phyloP scores from a whole-genome alignment of 257 asterid genomes.

The Solanum raphanifolium region DNA sequence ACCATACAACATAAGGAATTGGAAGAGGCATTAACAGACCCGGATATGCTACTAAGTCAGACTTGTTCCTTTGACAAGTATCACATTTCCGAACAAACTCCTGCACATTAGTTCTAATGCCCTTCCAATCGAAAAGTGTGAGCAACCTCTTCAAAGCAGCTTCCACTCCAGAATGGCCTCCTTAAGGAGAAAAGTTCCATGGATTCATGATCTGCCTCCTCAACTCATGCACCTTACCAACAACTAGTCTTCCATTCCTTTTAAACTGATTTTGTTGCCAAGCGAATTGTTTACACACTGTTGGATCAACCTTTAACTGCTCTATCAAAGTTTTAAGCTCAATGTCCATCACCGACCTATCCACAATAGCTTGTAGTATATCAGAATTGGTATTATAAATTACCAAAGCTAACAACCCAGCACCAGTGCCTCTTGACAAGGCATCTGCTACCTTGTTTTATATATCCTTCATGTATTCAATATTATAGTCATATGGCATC shows the following conservation, averaged over 20 bases:
- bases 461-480: neutral
- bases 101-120: neutral
- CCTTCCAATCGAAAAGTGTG: neutral
- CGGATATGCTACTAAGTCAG: neutral
- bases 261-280: neutral
- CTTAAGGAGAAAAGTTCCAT: neutral
- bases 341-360: neutral
- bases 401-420: neutral
- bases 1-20: neutral
- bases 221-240: neutral
- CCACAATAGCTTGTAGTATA: neutral
- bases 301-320: neutral
- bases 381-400: neutral
- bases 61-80: neutral
- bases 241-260: neutral
- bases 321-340: neutral
- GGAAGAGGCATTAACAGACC: neutral
- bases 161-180: neutral
- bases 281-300: neutral
- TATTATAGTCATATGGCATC: neutral
- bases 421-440: neutral
- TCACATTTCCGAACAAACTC: neutral
- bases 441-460: neutral
- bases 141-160: neutral
- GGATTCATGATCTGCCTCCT: neutral